Evolutionary conservation across 2,329 filamentous ascomycete species (phyloP).

Genomic region (Exophiala xenobiotica): DNA sequence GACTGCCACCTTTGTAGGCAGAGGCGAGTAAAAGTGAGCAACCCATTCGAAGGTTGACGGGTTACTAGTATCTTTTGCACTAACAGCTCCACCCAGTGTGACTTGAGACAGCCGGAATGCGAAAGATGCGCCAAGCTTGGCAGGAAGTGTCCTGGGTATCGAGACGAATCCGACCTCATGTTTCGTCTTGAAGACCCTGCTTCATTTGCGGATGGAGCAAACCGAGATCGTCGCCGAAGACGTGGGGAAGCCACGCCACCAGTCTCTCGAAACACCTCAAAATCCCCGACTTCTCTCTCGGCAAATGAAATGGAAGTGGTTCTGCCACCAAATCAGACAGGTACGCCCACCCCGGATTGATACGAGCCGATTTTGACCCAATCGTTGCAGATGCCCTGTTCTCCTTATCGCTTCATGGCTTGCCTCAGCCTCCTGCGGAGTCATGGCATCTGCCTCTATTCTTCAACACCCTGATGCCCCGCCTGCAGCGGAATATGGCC

Average conservation of each 20-base stretch:
- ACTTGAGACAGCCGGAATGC: conserved; percentile 24
- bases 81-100: conserved; percentile 18
- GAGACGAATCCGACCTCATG: conserved; percentile 36
- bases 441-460: conserved; percentile 14
- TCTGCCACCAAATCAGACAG: not conserved
- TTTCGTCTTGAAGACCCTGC: conserved; percentile 33
- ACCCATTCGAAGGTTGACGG: not conserved
- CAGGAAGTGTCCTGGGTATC: conserved; percentile 34
- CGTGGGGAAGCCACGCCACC: not conserved
- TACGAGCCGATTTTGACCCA: not conserved
- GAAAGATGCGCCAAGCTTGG: conserved; percentile 29
- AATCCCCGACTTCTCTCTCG: not conserved
- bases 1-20: conserved; percentile 26
- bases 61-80: conserved; percentile 7
- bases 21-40: conserved; percentile 24
- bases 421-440: conserved; percentile 6
- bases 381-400: conserved; percentile 7
- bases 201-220: conserved; percentile 12
- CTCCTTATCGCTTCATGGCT: conserved; percentile 5
- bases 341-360: not conserved
- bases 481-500: not conserved
- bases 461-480: conserved; percentile 11
- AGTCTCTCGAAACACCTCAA: not conserved
- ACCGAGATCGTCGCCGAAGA: conserved; percentile 17
- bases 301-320: not conserved